These are phyloP conservation scores for Sinapis alba DNA, from an alignment of 441 rosid genomes.

Conservation along the genomic window DNA sequence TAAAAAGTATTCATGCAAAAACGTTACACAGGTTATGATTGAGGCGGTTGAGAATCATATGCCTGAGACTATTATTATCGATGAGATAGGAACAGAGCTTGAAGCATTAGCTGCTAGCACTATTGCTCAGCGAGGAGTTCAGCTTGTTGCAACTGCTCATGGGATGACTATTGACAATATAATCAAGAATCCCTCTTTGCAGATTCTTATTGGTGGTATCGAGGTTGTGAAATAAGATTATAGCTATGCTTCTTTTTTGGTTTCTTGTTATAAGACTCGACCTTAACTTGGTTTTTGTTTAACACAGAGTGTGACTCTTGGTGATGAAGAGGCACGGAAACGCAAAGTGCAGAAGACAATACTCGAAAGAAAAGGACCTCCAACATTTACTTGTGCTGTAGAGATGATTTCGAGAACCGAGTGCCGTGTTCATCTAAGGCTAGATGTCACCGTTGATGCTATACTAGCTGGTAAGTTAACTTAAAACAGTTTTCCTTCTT, in stretches of 20 bases:
- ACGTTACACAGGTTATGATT: conserved; percentile 74
- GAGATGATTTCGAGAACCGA: conserved; percentile 87
- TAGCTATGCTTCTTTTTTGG: neutral
- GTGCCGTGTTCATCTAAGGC: conserved; percentile 78
- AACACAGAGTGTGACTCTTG: conserved; percentile 90
- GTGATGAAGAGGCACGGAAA: conserved; percentile 88
- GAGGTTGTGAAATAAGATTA: conserved; percentile 52
- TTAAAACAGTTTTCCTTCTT: neutral
- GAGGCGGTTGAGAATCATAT: conserved; percentile 99
- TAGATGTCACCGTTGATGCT: conserved; percentile 94
- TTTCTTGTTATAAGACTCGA: neutral
- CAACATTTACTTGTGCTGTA: conserved; percentile 86
- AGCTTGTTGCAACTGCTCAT: conserved; percentile 95
- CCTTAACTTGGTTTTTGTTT: conserved; percentile 13
- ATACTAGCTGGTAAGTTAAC: conserved; percentile 65
- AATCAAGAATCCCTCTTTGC: conserved; percentile 89
- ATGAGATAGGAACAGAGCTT: conserved; percentile 95
- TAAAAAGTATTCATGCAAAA: conserved; percentile 16
- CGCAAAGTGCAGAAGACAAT: conserved; percentile 95
- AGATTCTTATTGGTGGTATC: conserved; percentile 89
- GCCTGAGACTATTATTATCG: conserved; percentile 90
- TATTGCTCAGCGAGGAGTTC: conserved; percentile 97
- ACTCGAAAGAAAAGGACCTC: conserved; percentile 96
- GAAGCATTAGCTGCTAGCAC: conserved; percentile 98
- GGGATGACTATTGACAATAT: conserved; percentile 90